Evolutionary conservation across 1,139 yeast genomes (phyloP), one percentile per base, ranked within the genome.

Genomic region (Arxiozyma telluris): DNA sequence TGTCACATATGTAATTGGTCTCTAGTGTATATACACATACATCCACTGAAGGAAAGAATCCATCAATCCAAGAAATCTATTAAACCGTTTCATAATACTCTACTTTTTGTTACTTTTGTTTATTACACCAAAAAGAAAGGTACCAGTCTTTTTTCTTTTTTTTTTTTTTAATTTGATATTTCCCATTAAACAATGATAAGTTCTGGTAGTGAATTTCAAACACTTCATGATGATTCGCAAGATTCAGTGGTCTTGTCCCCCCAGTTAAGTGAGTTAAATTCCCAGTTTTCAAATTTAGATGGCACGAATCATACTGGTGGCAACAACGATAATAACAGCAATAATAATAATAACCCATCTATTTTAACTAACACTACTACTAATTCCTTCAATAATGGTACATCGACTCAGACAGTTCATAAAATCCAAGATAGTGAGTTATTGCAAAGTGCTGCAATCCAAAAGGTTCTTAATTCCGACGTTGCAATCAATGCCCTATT

Each of bases 401-500:
- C 44, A 47, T 34, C 44, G 6, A 45, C 25, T 6, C 48, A 30
- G 15, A 34, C n/a, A 34, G 39, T 21, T 22, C 43, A 21, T 20
- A 44, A 23, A 39, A 23, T 17, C 6, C 44, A 50, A 22, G 25
- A 41, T 12, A 23, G 27, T 23, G 47, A 38, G 11, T 15, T 47
- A 49, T 64, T 80, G 41, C 74, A 76, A 34, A 80, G 77, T 57
- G 75, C 79, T 23, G 75, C 75, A 55, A 72, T 83, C 12, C 65
- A 69, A 41, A 73, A 75, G 53, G 75, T 82, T 25, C 64, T 84
- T 61, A 73, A 76, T 53, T 79, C 87, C 0, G 90, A 84, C 62
- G 75, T 75, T 8, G 77, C 80, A 0, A 71, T 90, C 51, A 93
- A 86, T 58, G 76, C 89, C 0, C 75, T 93, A 41, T 73, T 91